Evolutionary conservation across 306 rosid species (phyloP).

Genomic region (Vachellia pachyceras): DNA sequence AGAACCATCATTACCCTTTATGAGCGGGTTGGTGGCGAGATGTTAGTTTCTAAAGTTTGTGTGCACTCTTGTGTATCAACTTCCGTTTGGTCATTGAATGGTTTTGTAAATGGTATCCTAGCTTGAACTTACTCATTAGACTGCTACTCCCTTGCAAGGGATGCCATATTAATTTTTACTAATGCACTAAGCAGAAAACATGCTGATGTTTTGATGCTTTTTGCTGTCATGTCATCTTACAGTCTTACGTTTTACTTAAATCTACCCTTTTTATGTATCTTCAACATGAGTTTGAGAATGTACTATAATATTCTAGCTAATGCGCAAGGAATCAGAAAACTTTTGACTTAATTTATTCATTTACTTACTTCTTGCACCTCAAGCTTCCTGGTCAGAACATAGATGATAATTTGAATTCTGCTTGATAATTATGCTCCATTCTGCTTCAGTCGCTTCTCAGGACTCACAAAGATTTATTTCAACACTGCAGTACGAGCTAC

Average conservation of each 20-base stretch:
- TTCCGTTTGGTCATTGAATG: not conserved
- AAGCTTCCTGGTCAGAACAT: not conserved
- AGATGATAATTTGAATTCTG: slow-evolving; percentile 12
- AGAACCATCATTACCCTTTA: not conserved
- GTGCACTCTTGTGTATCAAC: not conserved
- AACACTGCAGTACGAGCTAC: slow-evolving; percentile 79
- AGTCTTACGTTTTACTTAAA: too few species aligned
- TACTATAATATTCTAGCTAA: too few species aligned
- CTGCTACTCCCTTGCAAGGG: not conserved
- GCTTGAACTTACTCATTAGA: slow-evolving; percentile 1
- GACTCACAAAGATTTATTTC: slow-evolving; percentile 31
- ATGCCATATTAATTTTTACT: not conserved
- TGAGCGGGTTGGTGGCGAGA: not conserved
- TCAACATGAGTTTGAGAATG: too few species aligned
- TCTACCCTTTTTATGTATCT: too few species aligned
- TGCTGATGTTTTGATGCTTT: too few species aligned
- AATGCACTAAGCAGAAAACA: not conserved
- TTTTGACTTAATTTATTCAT: not conserved
- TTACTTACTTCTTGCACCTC: slow-evolving; percentile 7
- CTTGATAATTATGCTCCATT: slow-evolving; percentile 24
- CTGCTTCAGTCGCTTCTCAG: slow-evolving; percentile 27
- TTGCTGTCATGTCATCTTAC: too few species aligned
- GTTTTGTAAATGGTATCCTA: not conserved
- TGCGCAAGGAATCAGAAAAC: too few species aligned
- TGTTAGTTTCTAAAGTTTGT: not conserved